phyloP scores from a whole-genome alignment of 1,284 basidiomycete species.

The Violaceomyces palustris region DNA sequence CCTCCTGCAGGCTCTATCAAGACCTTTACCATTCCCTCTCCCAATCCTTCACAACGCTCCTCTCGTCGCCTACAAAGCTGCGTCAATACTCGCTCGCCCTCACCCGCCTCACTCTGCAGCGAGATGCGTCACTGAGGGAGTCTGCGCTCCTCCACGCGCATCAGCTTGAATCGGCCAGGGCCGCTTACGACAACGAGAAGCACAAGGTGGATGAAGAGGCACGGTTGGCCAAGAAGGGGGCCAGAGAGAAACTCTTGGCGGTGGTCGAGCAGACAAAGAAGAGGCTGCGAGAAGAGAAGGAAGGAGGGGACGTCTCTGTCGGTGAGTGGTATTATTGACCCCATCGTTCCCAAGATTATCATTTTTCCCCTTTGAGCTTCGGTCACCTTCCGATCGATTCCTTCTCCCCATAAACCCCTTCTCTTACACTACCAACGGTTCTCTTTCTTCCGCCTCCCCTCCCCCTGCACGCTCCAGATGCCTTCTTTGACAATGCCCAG shows the following conservation, averaged over 20 bases:
- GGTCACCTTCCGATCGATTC: constrained; percentile 13
- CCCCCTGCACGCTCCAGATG: constrained; percentile 7
- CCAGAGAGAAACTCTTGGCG: constrained; percentile 44
- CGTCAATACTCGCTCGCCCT: constrained; percentile 45
- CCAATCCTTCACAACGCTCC: constrained; percentile 37
- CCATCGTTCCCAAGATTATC: too few species aligned
- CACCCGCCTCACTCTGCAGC: constrained; percentile 33
- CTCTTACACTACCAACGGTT: too few species aligned
- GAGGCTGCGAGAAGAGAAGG: constrained; percentile 45
- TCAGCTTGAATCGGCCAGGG: constrained; percentile 41
- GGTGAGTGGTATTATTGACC: constrained; percentile 8
- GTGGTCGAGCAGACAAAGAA: constrained; percentile 48
- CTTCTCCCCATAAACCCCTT: too few species aligned
- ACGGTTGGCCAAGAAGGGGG: constrained; percentile 38
- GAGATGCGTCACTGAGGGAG: constrained; percentile 40
- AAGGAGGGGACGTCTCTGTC: constrained; percentile 45
- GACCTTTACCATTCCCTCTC: constrained; percentile 42
- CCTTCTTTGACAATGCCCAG: constrained; percentile 38
- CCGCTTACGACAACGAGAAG: constrained; percentile 36
- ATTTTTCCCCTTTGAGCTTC: too few species aligned
- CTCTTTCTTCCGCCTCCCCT: too few species aligned
- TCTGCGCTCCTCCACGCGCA: constrained; percentile 43
- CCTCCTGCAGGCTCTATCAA: constrained; percentile 26
- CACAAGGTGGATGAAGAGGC: constrained; percentile 46
- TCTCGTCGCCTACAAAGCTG: constrained; percentile 35